Evolutionary conservation across 805 yeast genomes (phyloP).

Genomic region (Ogataea haglerorum): DNA sequence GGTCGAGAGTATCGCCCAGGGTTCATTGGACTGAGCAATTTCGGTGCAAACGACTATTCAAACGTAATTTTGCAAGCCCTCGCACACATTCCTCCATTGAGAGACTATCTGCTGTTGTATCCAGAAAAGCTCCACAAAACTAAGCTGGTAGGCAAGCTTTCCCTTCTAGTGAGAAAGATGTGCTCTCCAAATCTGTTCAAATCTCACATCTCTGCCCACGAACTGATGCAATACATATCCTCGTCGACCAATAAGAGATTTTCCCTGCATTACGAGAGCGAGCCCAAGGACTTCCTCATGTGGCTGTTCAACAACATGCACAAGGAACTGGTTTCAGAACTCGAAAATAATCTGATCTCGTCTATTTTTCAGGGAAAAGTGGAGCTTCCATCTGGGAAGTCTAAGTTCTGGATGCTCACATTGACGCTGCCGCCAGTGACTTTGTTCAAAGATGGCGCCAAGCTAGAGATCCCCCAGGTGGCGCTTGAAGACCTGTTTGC

Average conservation of each 20-base stretch:
- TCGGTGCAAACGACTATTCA: constrained; percentile 48
- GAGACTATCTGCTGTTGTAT: constrained; percentile 43
- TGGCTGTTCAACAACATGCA: constrained; percentile 57
- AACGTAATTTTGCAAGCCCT: constrained; percentile 56
- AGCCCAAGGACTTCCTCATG: constrained; percentile 55
- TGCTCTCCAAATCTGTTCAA: constrained; percentile 64
- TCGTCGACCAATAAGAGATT: constrained; percentile 42
- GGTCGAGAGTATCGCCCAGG: constrained; percentile 55
- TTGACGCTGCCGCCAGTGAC: constrained; percentile 61
- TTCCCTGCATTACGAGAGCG: constrained; percentile 36
- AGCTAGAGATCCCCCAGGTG: constrained; percentile 49
- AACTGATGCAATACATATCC: constrained; percentile 50
- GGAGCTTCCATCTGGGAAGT: constrained; percentile 15
- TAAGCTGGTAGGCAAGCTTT: constrained; percentile 42
- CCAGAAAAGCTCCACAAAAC: constrained; percentile 23
- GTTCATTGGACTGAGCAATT: constrained; percentile 59
- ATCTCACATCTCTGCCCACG: constrained; percentile 65
- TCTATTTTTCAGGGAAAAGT: constrained; percentile 54
- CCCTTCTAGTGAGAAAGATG: constrained; percentile 49
- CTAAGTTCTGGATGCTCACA: constrained; percentile 51
- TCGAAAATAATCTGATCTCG: constrained; percentile 29
- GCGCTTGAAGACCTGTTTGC: constrained; percentile 41
- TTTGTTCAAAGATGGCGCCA: constrained; percentile 48
- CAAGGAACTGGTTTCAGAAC: constrained; percentile 20
- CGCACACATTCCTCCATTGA: constrained; percentile 48